Conservation (phyloP, 2,329 filamentous ascomycete species). For the Endocalyx cinctus region DNA sequence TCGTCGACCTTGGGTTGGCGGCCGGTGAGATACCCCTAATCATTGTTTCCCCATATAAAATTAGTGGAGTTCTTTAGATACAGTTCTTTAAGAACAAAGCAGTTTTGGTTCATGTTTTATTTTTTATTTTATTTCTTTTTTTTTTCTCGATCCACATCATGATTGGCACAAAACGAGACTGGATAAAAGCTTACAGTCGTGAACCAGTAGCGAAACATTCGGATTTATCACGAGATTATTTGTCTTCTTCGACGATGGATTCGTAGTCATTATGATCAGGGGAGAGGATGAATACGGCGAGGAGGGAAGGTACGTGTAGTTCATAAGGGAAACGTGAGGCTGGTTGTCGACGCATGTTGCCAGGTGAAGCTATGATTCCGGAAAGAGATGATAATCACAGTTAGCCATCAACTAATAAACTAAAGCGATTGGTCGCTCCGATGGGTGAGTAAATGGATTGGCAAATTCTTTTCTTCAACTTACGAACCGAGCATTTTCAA, state of each 20-base stretch:
- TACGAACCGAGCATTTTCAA: slow-evolving; percentile 94
- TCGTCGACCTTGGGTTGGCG: slow-evolving; percentile 64
- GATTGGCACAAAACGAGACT: too few species aligned
- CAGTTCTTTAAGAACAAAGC: too few species aligned
- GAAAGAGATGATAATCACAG: slow-evolving; percentile 4
- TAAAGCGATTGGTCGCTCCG: too few species aligned
- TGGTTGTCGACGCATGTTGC: slow-evolving; percentile 80
- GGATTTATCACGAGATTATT: slow-evolving; percentile 80
- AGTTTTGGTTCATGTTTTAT: too few species aligned
- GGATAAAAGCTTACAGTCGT: slow-evolving; percentile 82
- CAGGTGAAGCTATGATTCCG: slow-evolving; percentile 71
- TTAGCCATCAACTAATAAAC: too few species aligned
- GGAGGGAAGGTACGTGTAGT: slow-evolving; percentile 91
- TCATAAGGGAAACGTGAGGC: slow-evolving; percentile 96
- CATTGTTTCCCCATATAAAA: too few species aligned
- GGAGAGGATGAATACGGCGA: slow-evolving; percentile 65
- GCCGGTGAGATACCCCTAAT: slow-evolving; percentile 80
- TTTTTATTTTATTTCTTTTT: too few species aligned
- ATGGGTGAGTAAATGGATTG: too few species aligned
- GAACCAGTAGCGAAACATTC: slow-evolving; percentile 87
- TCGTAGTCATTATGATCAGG: slow-evolving; percentile 94
- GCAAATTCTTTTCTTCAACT: too few species aligned
- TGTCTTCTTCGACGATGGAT: slow-evolving; percentile 72
- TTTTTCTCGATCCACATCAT: too few species aligned
- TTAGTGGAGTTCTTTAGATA: too few species aligned